Percentiles rank a stretch among this genome's conserved stretches.
These are phyloP conservation scores for Tephrocybe rancida DNA, from an alignment of 768 basidiomycete species.

Conservation along the genomic window DNA sequence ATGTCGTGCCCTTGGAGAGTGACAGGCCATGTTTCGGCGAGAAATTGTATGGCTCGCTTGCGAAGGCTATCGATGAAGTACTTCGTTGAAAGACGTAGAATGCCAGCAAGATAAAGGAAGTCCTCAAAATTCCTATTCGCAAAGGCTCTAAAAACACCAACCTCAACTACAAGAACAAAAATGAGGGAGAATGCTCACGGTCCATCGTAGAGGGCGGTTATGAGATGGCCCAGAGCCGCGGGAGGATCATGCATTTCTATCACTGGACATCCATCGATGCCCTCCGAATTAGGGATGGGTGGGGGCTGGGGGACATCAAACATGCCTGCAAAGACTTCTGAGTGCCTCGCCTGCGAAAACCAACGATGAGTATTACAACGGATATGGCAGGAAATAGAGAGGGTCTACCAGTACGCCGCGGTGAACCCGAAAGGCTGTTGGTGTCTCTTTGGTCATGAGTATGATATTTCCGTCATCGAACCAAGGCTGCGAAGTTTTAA, in stretches of 20 bases:
- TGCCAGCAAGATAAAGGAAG: slow-evolving; percentile 57
- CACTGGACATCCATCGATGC: slow-evolving; percentile 49
- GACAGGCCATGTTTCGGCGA: slow-evolving; percentile 52
- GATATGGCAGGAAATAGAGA: neutral
- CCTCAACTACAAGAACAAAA: neutral
- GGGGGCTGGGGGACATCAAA: slow-evolving; percentile 48
- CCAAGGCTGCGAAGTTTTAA: slow-evolving; percentile 41
- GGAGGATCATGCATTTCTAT: slow-evolving; percentile 56
- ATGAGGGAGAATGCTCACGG: slow-evolving; percentile 41
- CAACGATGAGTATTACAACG: neutral
- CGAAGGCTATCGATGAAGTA: slow-evolving; percentile 59
- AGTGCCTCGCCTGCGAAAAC: slow-evolving; percentile 46
- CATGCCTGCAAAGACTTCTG: slow-evolving; percentile 59
- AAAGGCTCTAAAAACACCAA: slow-evolving; percentile 31
- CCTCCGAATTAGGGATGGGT: slow-evolving; percentile 28
- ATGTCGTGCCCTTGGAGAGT: slow-evolving; percentile 58
- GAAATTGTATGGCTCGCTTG: slow-evolving; percentile 48
- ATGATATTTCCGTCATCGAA: slow-evolving; percentile 65
- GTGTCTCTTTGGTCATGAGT: slow-evolving; percentile 43
- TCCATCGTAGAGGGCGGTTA: slow-evolving; percentile 60
- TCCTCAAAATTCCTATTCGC: slow-evolving; percentile 43
- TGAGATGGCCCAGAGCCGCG: slow-evolving; percentile 48
- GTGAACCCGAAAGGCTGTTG: slow-evolving; percentile 56
- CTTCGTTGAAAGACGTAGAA: slow-evolving; percentile 60
- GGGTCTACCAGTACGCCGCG: slow-evolving; percentile 41